Conservation (phyloP, 495 filamentous ascomycete genomes). For the Neurospora pannonica region DNA sequence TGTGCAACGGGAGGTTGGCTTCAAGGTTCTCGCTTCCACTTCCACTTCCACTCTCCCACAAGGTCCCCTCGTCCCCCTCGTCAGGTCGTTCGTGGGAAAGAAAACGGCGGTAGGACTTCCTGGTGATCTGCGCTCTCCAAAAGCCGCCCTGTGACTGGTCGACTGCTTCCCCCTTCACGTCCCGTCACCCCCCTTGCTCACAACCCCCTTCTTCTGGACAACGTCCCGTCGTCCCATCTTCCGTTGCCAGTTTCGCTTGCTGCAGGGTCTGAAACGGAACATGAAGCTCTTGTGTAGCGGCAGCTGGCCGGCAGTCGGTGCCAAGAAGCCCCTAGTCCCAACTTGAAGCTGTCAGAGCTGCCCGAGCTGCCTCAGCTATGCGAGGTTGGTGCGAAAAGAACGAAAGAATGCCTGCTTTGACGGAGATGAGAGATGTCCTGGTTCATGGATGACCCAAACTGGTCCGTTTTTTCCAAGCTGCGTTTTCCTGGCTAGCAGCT, state of each 20-base stretch:
- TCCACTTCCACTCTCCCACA: not conserved
- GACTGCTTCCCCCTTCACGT: conserved; percentile 8
- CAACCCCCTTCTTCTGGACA: conserved; percentile 5
- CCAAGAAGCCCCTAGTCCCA: not conserved
- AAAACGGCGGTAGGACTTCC: conserved; percentile 8
- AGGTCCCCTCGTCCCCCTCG: not conserved
- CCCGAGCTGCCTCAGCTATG: not conserved
- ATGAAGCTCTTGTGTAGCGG: not conserved
- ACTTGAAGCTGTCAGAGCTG: not conserved
- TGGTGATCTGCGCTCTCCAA: conserved; percentile 6
- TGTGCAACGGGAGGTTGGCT: conserved; percentile 1
- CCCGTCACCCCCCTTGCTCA: not conserved
- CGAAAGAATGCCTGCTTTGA: not conserved
- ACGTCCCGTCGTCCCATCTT: not conserved
- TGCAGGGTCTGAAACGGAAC: not conserved
- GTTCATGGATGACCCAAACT: not conserved
- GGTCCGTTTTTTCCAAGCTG: not conserved
- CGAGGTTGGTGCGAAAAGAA: not conserved
- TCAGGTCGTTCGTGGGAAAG: conserved; percentile 3
- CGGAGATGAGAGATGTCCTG: not conserved
- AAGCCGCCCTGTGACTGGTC: not conserved
- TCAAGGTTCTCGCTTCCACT: not conserved
- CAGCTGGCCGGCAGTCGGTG: not conserved
- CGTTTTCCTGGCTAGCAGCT: not conserved
- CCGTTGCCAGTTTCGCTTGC: not conserved